Conservation (phyloP, 129 eudicot genomes). For the Tagetes erecta region DNA sequence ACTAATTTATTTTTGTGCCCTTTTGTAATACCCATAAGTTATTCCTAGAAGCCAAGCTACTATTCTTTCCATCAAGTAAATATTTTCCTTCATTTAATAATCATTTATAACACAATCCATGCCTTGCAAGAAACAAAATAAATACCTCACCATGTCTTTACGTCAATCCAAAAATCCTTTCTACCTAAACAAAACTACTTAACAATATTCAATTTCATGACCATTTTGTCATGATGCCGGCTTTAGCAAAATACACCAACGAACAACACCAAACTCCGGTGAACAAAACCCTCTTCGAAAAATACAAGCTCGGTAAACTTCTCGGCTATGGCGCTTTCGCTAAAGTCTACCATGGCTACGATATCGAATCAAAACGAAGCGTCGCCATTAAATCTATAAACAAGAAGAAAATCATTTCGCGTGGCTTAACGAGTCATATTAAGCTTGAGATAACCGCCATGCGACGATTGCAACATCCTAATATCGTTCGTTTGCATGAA, state of each 20-base stretch:
- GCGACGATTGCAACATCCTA: constrained; percentile 63
- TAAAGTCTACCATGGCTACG: constrained; percentile 65
- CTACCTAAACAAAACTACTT: background rate
- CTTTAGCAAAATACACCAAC: constrained; percentile 25
- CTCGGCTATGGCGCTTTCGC: constrained; percentile 77
- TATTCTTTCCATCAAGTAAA: background rate
- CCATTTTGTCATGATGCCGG: constrained; percentile 32
- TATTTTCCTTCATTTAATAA: background rate
- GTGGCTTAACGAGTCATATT: constrained; percentile 47
- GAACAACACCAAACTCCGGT: constrained; percentile 27
- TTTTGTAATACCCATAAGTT: constrained; percentile 3
- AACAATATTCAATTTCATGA: constrained; percentile 8
- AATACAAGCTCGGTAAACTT: constrained; percentile 65
- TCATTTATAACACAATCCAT: background rate
- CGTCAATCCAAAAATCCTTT: constrained; percentile 11
- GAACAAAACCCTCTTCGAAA: constrained; percentile 45
- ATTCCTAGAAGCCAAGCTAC: background rate
- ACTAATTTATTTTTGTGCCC: background rate
- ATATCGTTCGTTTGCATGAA: constrained; percentile 57
- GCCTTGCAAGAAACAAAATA: constrained; percentile 21
- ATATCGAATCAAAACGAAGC: constrained; percentile 43
- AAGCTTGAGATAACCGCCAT: constrained; percentile 66
- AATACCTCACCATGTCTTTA: constrained; percentile 27
- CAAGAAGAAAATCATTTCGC: constrained; percentile 42
- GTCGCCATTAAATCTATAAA: constrained; percentile 66